These are phyloP conservation scores for Penicillium sp. DNA, from an alignment of 2,329 filamentous ascomycete genomes.

Conservation along the genomic window DNA sequence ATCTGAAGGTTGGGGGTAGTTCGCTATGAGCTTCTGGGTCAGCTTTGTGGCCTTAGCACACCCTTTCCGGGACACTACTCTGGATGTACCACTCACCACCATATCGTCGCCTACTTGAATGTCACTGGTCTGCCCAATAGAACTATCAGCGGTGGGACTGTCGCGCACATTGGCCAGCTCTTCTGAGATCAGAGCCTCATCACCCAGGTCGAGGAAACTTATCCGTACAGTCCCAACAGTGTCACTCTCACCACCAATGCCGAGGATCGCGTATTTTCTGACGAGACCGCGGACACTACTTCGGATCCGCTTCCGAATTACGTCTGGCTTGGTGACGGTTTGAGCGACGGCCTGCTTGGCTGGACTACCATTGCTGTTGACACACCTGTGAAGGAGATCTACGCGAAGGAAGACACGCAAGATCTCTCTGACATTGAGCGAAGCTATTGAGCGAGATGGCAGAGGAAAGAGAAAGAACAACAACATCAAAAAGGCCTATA, in stretches of 20 bases:
- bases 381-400: too few relatives aligned
- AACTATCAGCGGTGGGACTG: constrained; percentile 44
- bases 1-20: too few relatives aligned
- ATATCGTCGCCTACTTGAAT: constrained; percentile 32
- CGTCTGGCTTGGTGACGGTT: constrained; percentile 53
- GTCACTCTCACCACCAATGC: constrained; percentile 43
- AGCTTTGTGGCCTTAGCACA: too few relatives aligned
- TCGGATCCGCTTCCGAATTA: constrained; percentile 60
- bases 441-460: too few relatives aligned
- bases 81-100: constrained; percentile 25
- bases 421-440: too few relatives aligned
- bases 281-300: constrained; percentile 48
- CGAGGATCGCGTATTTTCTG: constrained; percentile 48
- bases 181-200: constrained; percentile 62
- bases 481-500: too few relatives aligned
- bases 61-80: too few relatives aligned
- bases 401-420: too few relatives aligned
- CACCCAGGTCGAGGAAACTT: constrained; percentile 51
- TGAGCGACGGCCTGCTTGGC: constrained; percentile 46
- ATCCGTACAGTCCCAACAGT: constrained; percentile 20
- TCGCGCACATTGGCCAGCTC: constrained; percentile 62
- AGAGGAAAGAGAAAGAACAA: too few relatives aligned
- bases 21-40: too few relatives aligned
- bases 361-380: constrained; percentile 17
- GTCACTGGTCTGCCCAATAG: constrained; percentile 40